Base-by-base conservation (phyloP, 176 grass and related monocot species). In the Zoysia japonica region DNA sequence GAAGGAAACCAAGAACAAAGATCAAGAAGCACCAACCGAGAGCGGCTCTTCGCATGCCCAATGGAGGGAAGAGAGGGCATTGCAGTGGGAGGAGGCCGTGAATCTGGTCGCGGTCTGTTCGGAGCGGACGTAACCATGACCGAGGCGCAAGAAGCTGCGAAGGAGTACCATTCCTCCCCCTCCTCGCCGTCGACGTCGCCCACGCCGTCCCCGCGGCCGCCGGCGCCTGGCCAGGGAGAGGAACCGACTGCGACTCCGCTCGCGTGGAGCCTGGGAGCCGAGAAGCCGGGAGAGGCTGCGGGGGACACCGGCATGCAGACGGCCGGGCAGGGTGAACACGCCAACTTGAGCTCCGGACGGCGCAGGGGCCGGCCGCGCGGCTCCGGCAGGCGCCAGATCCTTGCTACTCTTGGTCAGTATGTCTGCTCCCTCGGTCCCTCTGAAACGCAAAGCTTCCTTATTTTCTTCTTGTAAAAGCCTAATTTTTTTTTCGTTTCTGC, bases 361-460 rank as follows among this genome's bases (percentile, higher is more conserved):
- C 86, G 96, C 17, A 85, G 88, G 74, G 96, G 96, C 19, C 88
- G 92, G 57, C 96, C 96, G 15, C 80, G 72, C 15, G 96, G 96
- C 17, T 94, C 92, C 51, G 96, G 96, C 73, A 92, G 85, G 79
- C 88, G 92, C 45, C 96, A 98, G 90, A 83, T 98, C 78, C 92
- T 98, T 40, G 78, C 92, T 40, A 52, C 88, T 81, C 92, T 94
- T 10, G 96, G 96, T 98, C 17, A 40, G 82, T 80, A 66, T 71
- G 82, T 80, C 59, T 71, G 4, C 43, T 49, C 2, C 63, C 56
- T 56, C 65, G 11, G 4, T 43, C 2, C 54, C 39, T 49, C 71
- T 11, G 4, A 54, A 80, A 85, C 48, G 70, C 65, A 64, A 52
- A 83, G 6, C 36, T 80, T 62, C 36, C 9, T 60, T 52, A n/a